These are phyloP conservation scores for Sparassis latifolia DNA, from an alignment of 1,284 basidiomycete genomes.

Conservation along the genomic window DNA sequence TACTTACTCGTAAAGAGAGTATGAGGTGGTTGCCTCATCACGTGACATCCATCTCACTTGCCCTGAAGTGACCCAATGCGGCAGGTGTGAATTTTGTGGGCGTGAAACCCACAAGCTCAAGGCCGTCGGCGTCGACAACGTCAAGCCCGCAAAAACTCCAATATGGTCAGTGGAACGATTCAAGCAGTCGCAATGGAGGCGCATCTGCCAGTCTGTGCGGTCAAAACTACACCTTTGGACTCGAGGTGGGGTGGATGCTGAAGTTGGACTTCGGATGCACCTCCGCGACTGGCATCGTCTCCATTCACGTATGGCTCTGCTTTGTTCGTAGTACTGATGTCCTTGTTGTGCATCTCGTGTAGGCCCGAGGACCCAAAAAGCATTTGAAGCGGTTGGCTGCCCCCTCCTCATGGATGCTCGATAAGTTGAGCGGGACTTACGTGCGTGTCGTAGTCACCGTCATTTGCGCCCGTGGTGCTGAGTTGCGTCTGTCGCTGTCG, in stretches of 20 bases:
- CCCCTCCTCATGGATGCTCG: conserved; percentile 99
- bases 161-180: conserved; percentile 31
- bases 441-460: conserved; percentile 43
- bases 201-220: conserved; percentile 12
- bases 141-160: conserved; percentile 31
- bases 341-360: conserved; percentile 6
- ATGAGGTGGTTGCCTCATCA: background rate
- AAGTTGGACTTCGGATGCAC: conserved; percentile 24
- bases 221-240: conserved; percentile 11
- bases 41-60: conserved; percentile 4
- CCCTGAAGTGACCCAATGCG: conserved; percentile 7
- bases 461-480: background rate
- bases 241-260: conserved; percentile 25
- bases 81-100: conserved; percentile 3
- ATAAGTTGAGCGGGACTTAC: conserved; percentile 98
- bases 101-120: conserved; percentile 10
- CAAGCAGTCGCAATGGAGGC: conserved; percentile 10
- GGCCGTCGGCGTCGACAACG: conserved; percentile 29
- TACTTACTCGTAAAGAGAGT: background rate
- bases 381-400: conserved; percentile 98
- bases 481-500: background rate
- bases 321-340: conserved; percentile 12
- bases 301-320: conserved; percentile 9
- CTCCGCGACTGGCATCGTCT: conserved; percentile 4
- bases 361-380: conserved; percentile 99